phyloP scores from a whole-genome alignment of 345 rosid genomes.

The Lepidium sativum region DNA sequence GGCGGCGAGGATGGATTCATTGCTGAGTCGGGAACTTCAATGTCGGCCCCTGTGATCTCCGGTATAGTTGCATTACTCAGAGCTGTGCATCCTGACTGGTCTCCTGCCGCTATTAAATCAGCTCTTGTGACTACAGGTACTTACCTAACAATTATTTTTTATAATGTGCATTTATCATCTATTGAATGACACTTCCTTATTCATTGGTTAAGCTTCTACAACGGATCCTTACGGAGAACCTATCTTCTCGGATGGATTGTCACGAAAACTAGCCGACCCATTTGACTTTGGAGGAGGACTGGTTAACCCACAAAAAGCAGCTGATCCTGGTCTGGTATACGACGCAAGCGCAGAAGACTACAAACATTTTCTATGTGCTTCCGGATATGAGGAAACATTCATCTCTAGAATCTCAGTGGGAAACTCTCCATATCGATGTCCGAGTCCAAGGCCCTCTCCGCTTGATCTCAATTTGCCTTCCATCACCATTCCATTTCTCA shows the following conservation, averaged over 20 bases:
- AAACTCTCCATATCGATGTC: constrained; percentile 3
- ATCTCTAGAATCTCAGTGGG: constrained; percentile 28
- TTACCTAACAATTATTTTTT: not conserved
- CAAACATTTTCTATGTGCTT: constrained; percentile 34
- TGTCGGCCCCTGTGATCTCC: constrained; percentile 33
- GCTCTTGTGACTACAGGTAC: constrained; percentile 40
- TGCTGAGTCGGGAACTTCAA: constrained; percentile 31
- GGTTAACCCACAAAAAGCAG: constrained; percentile 42
- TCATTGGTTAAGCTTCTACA: constrained; percentile 6
- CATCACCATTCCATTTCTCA: constrained; percentile 22
- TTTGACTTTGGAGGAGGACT: constrained; percentile 51
- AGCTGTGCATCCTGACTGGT: constrained; percentile 34
- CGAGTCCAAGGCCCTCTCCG: not conserved
- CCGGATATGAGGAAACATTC: constrained; percentile 30
- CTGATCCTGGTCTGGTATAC: constrained; percentile 47
- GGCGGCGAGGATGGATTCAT: constrained; percentile 1
- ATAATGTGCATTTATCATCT: not conserved
- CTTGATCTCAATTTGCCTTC: constrained; percentile 40
- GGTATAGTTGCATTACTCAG: constrained; percentile 33
- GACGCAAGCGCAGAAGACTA: constrained; percentile 40
- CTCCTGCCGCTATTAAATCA: constrained; percentile 38
- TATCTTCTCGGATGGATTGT: constrained; percentile 32
- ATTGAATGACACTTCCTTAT: not conserved
- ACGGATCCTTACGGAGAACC: constrained; percentile 27
- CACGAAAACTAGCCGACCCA: constrained; percentile 29